phyloP scores from a whole-genome alignment of 495 filamentous ascomycete species.

The Aeminium ludgeri region DNA sequence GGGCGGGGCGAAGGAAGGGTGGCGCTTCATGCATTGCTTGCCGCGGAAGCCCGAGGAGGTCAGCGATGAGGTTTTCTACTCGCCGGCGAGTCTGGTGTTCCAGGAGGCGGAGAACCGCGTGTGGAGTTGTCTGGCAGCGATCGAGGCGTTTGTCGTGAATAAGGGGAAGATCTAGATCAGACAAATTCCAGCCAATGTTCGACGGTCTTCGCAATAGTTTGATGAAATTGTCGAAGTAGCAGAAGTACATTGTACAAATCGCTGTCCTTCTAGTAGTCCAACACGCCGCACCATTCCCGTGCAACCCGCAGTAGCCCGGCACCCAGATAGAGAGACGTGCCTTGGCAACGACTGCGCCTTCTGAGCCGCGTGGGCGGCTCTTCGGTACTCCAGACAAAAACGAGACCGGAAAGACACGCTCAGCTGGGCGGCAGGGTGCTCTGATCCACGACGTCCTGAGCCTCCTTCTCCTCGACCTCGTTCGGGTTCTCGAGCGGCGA shows the following conservation, averaged over 20 bases:
- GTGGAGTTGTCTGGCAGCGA: conserved; percentile 67
- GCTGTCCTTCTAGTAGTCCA: no score
- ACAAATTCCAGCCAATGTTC: not conserved
- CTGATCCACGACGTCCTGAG: conserved; percentile 78
- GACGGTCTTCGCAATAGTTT: not conserved
- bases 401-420: conserved; percentile 9
- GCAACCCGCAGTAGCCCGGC: no score
- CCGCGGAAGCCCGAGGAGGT: conserved; percentile 93
- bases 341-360: no score
- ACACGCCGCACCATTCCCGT: no score
- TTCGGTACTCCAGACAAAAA: no score
- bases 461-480: conserved; percentile 65
- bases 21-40: conserved; percentile 98
- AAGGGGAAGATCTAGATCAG: conserved; percentile 68
- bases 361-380: no score
- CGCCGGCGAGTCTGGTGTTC: conserved; percentile 66
- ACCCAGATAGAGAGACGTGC: no score
- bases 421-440: conserved; percentile 88
- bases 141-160: conserved; percentile 85
- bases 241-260: no score
- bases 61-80: conserved; percentile 84
- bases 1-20: conserved; percentile 72
- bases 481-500: conserved; percentile 64
- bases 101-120: conserved; percentile 85
- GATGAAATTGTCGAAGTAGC: no score